A percentile compares a stretch with the other conserved stretches of the same genome.
Conservation (phyloP, 192 early-diverging fungal species). For the Lunasporangiospora selenospora region DNA sequence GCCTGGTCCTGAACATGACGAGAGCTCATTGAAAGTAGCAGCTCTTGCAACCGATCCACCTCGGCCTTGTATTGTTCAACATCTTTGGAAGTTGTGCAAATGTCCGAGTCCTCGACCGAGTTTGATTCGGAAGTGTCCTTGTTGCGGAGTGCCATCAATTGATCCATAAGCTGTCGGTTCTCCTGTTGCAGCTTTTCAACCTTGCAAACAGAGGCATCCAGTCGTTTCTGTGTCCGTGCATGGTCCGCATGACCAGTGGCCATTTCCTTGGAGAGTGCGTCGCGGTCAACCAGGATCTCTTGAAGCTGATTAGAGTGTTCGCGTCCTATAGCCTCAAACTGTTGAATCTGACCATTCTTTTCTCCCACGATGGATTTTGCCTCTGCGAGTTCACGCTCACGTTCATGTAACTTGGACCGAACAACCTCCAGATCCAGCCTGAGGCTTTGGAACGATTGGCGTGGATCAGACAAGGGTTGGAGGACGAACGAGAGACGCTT, state of each 20-base stretch:
- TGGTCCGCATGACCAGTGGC: slow-evolving; percentile 25
- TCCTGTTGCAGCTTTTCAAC: slow-evolving; percentile 26
- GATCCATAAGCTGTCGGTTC: slow-evolving; percentile 37
- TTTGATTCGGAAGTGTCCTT: too few relatives aligned
- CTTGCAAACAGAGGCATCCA: slow-evolving; percentile 11
- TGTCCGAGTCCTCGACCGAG: too few relatives aligned
- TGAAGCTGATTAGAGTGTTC: slow-evolving; percentile 16
- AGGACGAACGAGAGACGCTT: slow-evolving; percentile 31
- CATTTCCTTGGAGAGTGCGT: slow-evolving; percentile 37
- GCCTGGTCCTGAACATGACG: too few relatives aligned
- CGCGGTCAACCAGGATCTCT: slow-evolving; percentile 25
- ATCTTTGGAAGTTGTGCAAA: too few relatives aligned
- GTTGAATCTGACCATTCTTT: neutral
- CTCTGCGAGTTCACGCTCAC: too few relatives aligned
- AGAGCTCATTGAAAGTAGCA: too few relatives aligned
- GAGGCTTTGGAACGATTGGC: slow-evolving; percentile 16
- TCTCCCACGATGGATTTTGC: too few relatives aligned
- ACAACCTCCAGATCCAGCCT: too few relatives aligned
- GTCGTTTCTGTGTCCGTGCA: slow-evolving; percentile 25
- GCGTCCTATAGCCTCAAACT: slow-evolving; percentile 7
- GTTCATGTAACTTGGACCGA: too few relatives aligned
- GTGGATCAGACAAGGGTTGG: slow-evolving; percentile 17
- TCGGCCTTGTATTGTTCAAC: too few relatives aligned
- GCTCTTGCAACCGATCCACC: too few relatives aligned
- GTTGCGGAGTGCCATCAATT: slow-evolving; percentile 20